phyloP scores from a whole-genome alignment of 805 yeast genomes.

The Pichia deserticola region DNA sequence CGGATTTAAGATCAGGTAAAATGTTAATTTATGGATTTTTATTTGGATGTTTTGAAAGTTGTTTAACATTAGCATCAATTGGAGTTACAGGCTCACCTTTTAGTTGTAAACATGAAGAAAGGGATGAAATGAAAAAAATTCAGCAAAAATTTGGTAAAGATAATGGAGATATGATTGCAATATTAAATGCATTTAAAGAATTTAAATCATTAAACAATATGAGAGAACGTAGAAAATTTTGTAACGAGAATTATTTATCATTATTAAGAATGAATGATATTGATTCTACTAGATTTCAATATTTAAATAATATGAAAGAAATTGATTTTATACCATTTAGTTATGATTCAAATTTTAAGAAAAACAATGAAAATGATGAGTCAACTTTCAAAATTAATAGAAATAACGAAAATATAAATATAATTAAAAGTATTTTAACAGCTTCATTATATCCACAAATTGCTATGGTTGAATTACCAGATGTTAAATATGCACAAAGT shows the following conservation, averaged over 20 bases:
- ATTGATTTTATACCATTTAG: conserved; percentile 64
- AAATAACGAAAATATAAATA: conserved; percentile 40
- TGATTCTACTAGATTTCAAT: conserved; percentile 62
- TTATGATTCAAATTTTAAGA: conserved; percentile 24
- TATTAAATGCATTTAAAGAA: conserved; percentile 48
- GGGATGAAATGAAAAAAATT: conserved; percentile 53
- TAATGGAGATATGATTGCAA: conserved; percentile 71
- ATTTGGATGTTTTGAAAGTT: conserved; percentile 72
- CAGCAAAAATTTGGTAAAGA: conserved; percentile 37
- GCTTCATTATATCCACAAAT: conserved; percentile 81
- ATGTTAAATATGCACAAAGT: conserved; percentile 63
- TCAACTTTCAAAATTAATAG: conserved; percentile 34
- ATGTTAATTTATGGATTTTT: conserved; percentile 70
- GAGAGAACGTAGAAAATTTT: conserved; percentile 34
- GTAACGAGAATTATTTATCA: conserved; percentile 55
- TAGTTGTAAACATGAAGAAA: conserved; percentile 47
- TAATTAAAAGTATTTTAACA: conserved; percentile 62
- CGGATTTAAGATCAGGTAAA: conserved; percentile 82
- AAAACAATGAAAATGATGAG: neutral
- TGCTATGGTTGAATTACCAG: conserved; percentile 76
- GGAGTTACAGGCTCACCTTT: conserved; percentile 72
- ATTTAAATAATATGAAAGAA: conserved; percentile 62
- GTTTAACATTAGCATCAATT: conserved; percentile 76
- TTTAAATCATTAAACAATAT: conserved; percentile 33
- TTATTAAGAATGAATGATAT: conserved; percentile 63